Percentiles rank a stretch among this genome's conserved stretches.
Conservation (phyloP, 257 asterid genomes). For the Knoxia roxburghii region DNA sequence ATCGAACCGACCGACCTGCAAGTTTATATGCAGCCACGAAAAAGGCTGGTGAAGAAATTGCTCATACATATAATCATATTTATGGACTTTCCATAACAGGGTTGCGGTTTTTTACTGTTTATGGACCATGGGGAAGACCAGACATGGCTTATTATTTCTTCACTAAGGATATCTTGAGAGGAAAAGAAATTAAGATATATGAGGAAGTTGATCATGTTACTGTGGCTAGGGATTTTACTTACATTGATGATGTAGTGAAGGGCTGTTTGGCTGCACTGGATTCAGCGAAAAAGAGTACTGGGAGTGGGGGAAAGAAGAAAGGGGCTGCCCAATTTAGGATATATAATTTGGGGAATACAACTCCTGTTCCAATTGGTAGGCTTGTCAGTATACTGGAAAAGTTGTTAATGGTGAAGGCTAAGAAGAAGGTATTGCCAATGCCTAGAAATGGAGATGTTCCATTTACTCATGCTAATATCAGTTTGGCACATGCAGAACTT, state of each 20-base stretch:
- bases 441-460: conserved; percentile 72
- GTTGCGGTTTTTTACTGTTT: conserved; percentile 67
- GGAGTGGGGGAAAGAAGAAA: conserved; percentile 61
- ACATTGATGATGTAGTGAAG: conserved; percentile 75
- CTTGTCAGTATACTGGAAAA: conserved; percentile 69
- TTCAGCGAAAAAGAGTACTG: conserved; percentile 57
- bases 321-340: conserved; percentile 57
- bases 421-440: conserved; percentile 47
- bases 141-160: conserved; percentile 86
- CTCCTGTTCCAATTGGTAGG: conserved; percentile 51
- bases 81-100: conserved; percentile 78
- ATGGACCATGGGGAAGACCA: conserved; percentile 94
- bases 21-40: conserved; percentile 84
- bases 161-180: conserved; percentile 62
- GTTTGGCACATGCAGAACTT: conserved; percentile 55
- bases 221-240: conserved; percentile 76
- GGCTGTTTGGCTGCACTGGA: conserved; percentile 76
- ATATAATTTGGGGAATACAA: conserved; percentile 64
- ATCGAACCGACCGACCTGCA: conserved; percentile 73
- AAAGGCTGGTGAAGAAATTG: conserved; percentile 84
- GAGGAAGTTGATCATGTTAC: conserved; percentile 61
- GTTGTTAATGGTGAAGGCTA: conserved; percentile 60
- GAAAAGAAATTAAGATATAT: conserved; percentile 64
- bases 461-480: conserved; percentile 67
- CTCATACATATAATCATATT: conserved; percentile 72